Evolutionary conservation across 305 asterid genomes (phyloP).

Genomic region (Euphrasia arctica): DNA sequence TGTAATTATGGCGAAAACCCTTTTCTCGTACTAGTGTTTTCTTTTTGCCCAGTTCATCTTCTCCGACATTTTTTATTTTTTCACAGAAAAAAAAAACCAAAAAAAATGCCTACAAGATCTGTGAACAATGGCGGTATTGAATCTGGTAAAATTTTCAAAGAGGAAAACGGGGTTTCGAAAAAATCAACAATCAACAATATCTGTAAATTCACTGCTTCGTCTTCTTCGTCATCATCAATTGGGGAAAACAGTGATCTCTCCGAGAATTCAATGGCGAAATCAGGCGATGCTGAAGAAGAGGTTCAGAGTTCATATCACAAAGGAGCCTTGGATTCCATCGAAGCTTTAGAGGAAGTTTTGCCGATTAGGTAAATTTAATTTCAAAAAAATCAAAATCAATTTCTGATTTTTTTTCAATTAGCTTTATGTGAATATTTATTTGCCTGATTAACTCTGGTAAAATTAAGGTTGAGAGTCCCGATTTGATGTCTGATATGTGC

Average conservation of each 20-base stretch:
- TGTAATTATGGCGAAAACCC: too few species aligned
- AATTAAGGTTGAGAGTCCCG: too few species aligned
- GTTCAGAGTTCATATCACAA: slow-evolving; percentile 52
- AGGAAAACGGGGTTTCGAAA: slow-evolving; percentile 13
- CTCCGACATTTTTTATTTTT: too few species aligned
- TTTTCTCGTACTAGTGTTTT: too few species aligned
- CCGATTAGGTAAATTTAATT: slow-evolving; percentile 46
- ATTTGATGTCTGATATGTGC: too few species aligned
- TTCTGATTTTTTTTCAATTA: neutral
- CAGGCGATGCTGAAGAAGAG: slow-evolving; percentile 44
- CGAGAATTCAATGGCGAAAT: slow-evolving; percentile 38
- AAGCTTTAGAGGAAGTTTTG: slow-evolving; percentile 52
- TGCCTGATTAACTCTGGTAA: too few species aligned
- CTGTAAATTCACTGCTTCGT: slow-evolving; percentile 32
- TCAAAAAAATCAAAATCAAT: neutral
- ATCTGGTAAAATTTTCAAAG: slow-evolving; percentile 10
- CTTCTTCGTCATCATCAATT: slow-evolving; percentile 45
- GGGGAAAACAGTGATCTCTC: slow-evolving; percentile 61
- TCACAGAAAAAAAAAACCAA: too few species aligned
- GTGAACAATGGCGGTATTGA: slow-evolving; percentile 31
- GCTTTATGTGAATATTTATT: too few species aligned
- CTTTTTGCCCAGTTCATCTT: too few species aligned
- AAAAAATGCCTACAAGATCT: slow-evolving; percentile 8
- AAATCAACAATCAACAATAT: slow-evolving; percentile 14
- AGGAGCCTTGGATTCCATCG: slow-evolving; percentile 47